Conservation (phyloP, 1,139 yeast species). For the Scheffersomyces titani region DNA sequence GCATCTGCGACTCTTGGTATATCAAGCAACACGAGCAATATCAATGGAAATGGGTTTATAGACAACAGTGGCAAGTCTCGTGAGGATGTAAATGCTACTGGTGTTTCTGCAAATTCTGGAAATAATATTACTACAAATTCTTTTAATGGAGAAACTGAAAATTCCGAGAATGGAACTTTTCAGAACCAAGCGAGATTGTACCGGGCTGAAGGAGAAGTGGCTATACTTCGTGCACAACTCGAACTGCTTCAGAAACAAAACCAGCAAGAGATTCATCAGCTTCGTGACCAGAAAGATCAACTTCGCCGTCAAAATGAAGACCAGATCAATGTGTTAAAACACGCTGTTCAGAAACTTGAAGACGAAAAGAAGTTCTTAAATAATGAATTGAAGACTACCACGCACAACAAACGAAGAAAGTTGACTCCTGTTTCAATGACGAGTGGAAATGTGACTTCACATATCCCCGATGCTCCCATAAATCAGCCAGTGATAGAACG, state of each 20-base stretch:
- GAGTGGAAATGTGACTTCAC: neutral
- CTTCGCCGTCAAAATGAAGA: conserved; percentile 36
- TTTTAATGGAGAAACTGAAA: conserved; percentile 8
- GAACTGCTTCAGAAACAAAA: conserved; percentile 47
- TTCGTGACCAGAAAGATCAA: conserved; percentile 35
- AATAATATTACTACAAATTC: neutral
- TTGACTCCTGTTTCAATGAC: neutral
- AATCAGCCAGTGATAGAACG: conserved; percentile 9
- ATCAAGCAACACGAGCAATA: neutral
- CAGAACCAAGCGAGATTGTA: conserved; percentile 28
- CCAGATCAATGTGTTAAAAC: conserved; percentile 43
- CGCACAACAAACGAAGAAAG: conserved; percentile 13
- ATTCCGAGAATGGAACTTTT: neutral
- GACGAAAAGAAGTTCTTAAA: conserved; percentile 71
- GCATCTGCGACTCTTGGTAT: neutral
- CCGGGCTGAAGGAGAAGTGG: conserved; percentile 73
- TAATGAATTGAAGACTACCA: conserved; percentile 36
- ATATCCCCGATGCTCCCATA: neutral
- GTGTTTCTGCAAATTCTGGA: neutral
- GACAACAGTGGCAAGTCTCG: neutral
- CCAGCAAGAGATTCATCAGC: conserved; percentile 41
- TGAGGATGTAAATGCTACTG: neutral
- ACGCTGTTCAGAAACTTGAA: conserved; percentile 55
- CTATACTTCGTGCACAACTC: conserved; percentile 69
- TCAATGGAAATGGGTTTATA: too few species aligned